These are phyloP conservation scores for Aquilaria yunnanensis DNA, from an alignment of 345 rosid species.

Conservation along the genomic window DNA sequence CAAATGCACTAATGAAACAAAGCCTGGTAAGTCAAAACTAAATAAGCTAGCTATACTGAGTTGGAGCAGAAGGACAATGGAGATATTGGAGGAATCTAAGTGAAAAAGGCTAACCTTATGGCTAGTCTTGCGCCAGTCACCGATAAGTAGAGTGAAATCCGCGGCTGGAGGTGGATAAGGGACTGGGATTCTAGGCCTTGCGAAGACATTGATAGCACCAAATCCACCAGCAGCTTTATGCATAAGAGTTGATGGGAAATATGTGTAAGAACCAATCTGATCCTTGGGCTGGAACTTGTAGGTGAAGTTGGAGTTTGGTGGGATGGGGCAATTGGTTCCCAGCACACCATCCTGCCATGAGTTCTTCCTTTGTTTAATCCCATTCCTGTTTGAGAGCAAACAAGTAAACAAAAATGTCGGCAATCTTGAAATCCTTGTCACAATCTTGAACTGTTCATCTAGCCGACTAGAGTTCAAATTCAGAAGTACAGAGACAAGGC, in stretches of 20 bases:
- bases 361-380: slow-evolving; percentile 81
- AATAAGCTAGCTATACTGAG: neutral
- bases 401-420: neutral
- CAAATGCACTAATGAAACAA: too few relatives aligned
- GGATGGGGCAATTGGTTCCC: slow-evolving; percentile 89
- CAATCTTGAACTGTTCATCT: too few relatives aligned
- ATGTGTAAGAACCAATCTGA: slow-evolving; percentile 79
- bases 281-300: slow-evolving; percentile 84
- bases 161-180: slow-evolving; percentile 65
- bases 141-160: slow-evolving; percentile 70
- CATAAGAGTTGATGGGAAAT: slow-evolving; percentile 73
- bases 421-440: too few relatives aligned
- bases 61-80: too few relatives aligned
- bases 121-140: slow-evolving; percentile 80
- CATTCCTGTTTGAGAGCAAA: slow-evolving; percentile 50
- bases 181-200: slow-evolving; percentile 65
- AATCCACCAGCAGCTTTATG: slow-evolving; percentile 89
- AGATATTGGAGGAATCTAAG: neutral
- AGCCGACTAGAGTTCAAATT: too few relatives aligned
- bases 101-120: slow-evolving; percentile 45
- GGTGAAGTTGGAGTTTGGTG: slow-evolving; percentile 74
- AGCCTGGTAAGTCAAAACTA: neutral
- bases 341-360: slow-evolving; percentile 86
- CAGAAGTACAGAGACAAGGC: neutral
- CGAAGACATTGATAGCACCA: slow-evolving; percentile 58